These are phyloP conservation scores for Alternaria solani DNA, from an alignment of 2,329 filamentous ascomycete species.

Conservation along the genomic window DNA sequence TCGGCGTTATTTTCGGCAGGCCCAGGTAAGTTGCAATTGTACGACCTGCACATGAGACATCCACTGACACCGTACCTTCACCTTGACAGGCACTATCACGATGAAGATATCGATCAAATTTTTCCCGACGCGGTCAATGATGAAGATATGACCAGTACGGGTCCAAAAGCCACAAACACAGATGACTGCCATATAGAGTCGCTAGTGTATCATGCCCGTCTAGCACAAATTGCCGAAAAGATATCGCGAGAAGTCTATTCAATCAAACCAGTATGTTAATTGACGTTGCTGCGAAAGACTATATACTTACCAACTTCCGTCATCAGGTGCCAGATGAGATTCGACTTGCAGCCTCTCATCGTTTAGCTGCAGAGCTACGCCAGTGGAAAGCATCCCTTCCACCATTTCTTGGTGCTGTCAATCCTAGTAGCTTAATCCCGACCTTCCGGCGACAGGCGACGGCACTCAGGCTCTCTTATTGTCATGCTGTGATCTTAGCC, in stretches of 20 bases:
- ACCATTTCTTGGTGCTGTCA: slow-evolving; percentile 55
- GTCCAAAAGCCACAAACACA: slow-evolving; percentile 22
- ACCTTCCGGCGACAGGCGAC: slow-evolving; percentile 51
- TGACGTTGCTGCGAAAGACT: background rate
- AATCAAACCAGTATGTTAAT: slow-evolving; percentile 36
- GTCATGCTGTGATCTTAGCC: slow-evolving; percentile 47
- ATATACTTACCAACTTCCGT: background rate
- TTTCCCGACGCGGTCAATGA: slow-evolving; percentile 66
- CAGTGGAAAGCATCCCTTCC: slow-evolving; percentile 50
- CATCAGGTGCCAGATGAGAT: slow-evolving; percentile 36
- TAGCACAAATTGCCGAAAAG: slow-evolving; percentile 43
- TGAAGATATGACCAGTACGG: slow-evolving; percentile 62
- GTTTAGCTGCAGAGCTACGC: slow-evolving; percentile 50
- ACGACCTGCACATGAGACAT: too few species aligned
- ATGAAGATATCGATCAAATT: slow-evolving; percentile 69
- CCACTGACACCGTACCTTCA: too few species aligned
- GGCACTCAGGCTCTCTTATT: slow-evolving; percentile 44
- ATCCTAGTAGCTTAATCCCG: slow-evolving; percentile 57
- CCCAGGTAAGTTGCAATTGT: background rate
- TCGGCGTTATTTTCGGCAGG: slow-evolving; percentile 45
- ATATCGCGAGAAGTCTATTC: slow-evolving; percentile 46
- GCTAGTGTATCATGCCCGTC: slow-evolving; percentile 57
- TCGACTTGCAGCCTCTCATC: slow-evolving; percentile 51
- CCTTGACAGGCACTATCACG: slow-evolving; percentile 49
- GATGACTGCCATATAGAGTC: slow-evolving; percentile 63